Evolutionary conservation across 2,329 filamentous ascomycete species (phyloP), one percentile per base, ranked within the genome.

Genomic region (Penicillium sp.): DNA sequence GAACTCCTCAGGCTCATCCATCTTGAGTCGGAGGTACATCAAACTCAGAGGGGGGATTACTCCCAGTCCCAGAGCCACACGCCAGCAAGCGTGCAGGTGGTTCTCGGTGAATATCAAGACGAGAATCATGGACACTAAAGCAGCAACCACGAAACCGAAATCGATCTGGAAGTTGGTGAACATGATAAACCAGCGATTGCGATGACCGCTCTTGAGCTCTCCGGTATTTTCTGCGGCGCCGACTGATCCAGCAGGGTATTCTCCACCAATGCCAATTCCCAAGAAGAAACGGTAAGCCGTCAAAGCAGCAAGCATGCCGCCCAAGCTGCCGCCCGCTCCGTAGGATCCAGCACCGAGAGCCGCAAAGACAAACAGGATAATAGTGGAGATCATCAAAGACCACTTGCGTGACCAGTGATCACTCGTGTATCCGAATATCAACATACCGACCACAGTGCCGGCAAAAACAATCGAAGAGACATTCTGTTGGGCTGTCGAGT

Each of bases 111-210:
- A 80, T 23, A 87, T 84, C 65, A 85, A 66, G 13, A 85, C 82
- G 29, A 89, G 73, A 46, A 89, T 78, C 75, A 87, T 86, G 0
- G 91, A 90, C 2, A 94, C 86, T 60, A 96, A 85, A 0, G 90
- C 87, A 9, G 90, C 87, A 55, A 93, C 80, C 2, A 95, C 89
- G 63, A 95, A 96, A 0, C 90, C 92, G 53, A 86, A 84, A 70
- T 95, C 90, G 59, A 96, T 95, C 80, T 92, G 89, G 25, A 89
- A 86, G 74, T 95, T 95, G 47, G 90, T 96, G 74, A 94, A 95
- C 63, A 96, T 81, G 67, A 93, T 90, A 71, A 93, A 97, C 91
- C 91, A 96, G 40, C 89, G 82, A 71, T 97, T 93, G n/a, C 93
- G 82, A 17, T 89, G 88, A 12, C 93, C 93, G 17, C 77, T 74